Conservation (phyloP, 306 rosid species). For the Medicago ruthenica region DNA sequence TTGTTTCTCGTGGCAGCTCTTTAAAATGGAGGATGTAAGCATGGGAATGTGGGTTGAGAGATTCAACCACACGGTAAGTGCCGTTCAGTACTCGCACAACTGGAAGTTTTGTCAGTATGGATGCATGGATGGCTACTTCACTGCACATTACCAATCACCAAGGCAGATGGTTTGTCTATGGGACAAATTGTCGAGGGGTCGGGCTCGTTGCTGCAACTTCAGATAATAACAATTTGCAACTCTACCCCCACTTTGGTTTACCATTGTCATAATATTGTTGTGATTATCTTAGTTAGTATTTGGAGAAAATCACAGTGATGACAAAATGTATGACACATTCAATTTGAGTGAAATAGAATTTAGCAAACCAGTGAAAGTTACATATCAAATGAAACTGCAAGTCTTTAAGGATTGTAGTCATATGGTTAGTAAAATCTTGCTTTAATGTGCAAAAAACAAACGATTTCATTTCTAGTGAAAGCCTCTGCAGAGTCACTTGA, state of each 20-base stretch:
- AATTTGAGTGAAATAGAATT: constrained; percentile 41
- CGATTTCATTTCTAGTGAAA: neutral
- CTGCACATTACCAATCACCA: constrained; percentile 98
- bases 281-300: constrained; percentile 37
- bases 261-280: constrained; percentile 6
- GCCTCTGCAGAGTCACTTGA: neutral
- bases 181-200: constrained; percentile 84
- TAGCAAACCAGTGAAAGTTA: constrained; percentile 5
- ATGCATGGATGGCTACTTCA: constrained; percentile 84
- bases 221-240: constrained; percentile 51
- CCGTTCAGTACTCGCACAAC: constrained; percentile 86
- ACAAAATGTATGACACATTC: constrained; percentile 20
- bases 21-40: constrained; percentile 99
- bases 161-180: constrained; percentile 95
- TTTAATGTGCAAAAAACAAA: constrained; percentile 9
- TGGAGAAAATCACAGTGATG: constrained; percentile 16
- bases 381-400: neutral
- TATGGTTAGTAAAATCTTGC: neutral
- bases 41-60: constrained; percentile 99
- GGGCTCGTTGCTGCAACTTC: constrained; percentile 89
- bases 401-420: neutral
- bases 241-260: constrained; percentile 7
- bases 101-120: constrained; percentile 99
- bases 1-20: constrained; percentile 64
- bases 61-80: constrained; percentile 54